Evolutionary conservation across 2,329 filamentous ascomycete genomes (phyloP).

Genomic region (Colletotrichum brevisporum): DNA sequence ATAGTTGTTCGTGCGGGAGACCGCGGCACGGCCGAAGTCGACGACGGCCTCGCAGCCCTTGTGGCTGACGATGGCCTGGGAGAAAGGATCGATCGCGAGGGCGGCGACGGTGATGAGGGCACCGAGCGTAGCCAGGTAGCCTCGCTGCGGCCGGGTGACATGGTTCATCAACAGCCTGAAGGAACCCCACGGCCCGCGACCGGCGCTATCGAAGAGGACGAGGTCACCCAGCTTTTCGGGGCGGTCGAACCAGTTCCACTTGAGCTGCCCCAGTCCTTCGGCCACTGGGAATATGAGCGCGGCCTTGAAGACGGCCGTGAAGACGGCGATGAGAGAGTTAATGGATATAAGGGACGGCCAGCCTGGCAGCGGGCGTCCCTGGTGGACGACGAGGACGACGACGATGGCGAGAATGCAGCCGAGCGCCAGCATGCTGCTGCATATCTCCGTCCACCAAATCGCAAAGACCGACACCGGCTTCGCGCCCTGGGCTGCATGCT

Average conservation of each 20-base stretch:
- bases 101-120: slow-evolving; percentile 15
- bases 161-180: neutral
- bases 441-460: slow-evolving; percentile 4
- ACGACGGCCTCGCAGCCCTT: neutral
- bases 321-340: slow-evolving; percentile 10
- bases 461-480: neutral
- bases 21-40: neutral
- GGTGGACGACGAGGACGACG: slow-evolving; percentile 2
- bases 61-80: slow-evolving; percentile 15
- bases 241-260: slow-evolving; percentile 11
- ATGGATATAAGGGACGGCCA: slow-evolving; percentile 10
- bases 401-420: neutral
- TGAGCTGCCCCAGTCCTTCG: slow-evolving; percentile 8
- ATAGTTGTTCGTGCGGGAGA: slow-evolving; percentile 7
- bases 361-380: slow-evolving; percentile 1
- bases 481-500: too few species aligned
- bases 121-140: slow-evolving; percentile 7
- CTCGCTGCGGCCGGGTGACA: neutral
- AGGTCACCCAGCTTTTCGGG: slow-evolving; percentile 4
- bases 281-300: slow-evolving; percentile 17
- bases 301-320: slow-evolving; percentile 14
- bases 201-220: slow-evolving; percentile 1
- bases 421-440: neutral
- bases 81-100: slow-evolving; percentile 17
- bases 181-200: slow-evolving; percentile 8